Percentiles rank a stretch among this genome's conserved stretches.
Evolutionary conservation across 192 early-diverging fungal genomes (phyloP).

Genomic region (Physocladia obscura): DNA sequence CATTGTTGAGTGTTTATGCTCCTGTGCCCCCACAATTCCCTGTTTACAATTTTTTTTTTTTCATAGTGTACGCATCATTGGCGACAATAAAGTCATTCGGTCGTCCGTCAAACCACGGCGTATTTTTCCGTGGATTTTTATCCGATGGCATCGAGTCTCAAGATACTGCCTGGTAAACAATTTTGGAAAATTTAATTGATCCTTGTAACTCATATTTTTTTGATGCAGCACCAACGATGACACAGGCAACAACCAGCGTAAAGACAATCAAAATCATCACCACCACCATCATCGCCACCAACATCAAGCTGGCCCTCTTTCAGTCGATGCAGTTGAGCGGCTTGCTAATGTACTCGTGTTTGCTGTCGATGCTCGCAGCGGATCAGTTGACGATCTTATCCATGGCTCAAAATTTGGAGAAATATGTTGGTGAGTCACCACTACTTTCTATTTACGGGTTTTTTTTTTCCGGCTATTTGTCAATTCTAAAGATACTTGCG

Average conservation of each 20-base stretch:
- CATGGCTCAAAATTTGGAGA: conserved; percentile 39
- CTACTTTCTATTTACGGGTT: background rate
- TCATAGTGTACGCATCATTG: conserved; percentile 21
- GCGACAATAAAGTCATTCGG: conserved; percentile 33
- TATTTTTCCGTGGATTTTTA: conserved; percentile 39
- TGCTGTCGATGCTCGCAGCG: conserved; percentile 30
- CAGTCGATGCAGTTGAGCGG: background rate
- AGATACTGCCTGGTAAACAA: too few species aligned
- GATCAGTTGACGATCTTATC: conserved; percentile 30
- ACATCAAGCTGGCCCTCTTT: background rate
- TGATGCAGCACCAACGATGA: too few species aligned
- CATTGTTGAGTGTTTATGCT: conserved; percentile 7
- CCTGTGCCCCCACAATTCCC: background rate
- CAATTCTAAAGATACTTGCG: conserved; percentile 1
- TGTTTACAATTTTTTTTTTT: background rate
- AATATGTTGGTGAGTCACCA: conserved; percentile 30
- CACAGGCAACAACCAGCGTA: too few species aligned
- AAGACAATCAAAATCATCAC: too few species aligned
- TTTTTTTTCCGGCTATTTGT: background rate
- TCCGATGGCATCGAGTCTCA: conserved; percentile 12
- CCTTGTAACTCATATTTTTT: too few species aligned
- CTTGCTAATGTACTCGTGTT: conserved; percentile 34
- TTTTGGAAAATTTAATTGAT: too few species aligned
- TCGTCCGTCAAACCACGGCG: conserved; percentile 29
- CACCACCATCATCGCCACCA: too few species aligned